Evolutionary conservation across 1,139 yeast genomes (phyloP).

Genomic region (Meyerozyma sp.): DNA sequence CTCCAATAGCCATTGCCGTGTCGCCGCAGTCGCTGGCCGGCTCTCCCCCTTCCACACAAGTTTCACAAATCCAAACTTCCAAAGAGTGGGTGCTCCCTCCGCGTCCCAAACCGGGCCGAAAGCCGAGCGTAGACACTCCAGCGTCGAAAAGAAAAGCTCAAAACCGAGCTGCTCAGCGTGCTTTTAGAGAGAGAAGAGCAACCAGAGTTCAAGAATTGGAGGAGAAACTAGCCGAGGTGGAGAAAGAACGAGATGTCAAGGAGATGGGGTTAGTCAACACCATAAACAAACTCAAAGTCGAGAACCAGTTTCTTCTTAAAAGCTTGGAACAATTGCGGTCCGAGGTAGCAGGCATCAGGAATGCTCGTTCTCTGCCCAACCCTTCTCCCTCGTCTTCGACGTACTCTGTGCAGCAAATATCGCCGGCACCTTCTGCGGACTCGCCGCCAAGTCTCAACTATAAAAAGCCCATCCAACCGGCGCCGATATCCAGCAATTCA

Average conservation of each 20-base stretch:
- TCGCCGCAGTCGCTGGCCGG: constrained; percentile 14
- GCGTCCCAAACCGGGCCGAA: constrained; percentile 85
- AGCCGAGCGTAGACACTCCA: constrained; percentile 72
- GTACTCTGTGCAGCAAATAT: constrained; percentile 41
- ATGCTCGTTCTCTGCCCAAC: constrained; percentile 3
- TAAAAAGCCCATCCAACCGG: constrained; percentile 4
- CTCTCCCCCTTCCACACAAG: constrained; percentile 2
- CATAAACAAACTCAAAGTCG: constrained; percentile 21
- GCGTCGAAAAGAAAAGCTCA: constrained; percentile 84
- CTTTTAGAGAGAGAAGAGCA: constrained; percentile 80
- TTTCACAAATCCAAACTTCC: constrained; percentile 58
- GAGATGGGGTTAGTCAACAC: constrained; percentile 57
- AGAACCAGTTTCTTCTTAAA: constrained; percentile 7
- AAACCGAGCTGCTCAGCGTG: constrained; percentile 92
- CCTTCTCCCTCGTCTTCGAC: constrained; percentile 11
- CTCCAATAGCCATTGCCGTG: constrained; percentile 23
- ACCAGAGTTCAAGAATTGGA: constrained; percentile 48
- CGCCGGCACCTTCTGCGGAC: constrained; percentile 54
- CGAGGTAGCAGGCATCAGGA: constrained; percentile 6
- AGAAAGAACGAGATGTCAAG: constrained; percentile 56
- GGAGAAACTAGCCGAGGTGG: constrained; percentile 51
- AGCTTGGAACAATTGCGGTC: constrained; percentile 10
- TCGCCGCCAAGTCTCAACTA: constrained; percentile 27
- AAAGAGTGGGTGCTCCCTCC: constrained; percentile 91
- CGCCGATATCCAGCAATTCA: constrained; percentile 16